Evolutionary conservation across 352 stramenopile species (phyloP), one percentile per base, ranked within the genome.

Genomic region (Phytopythium ostracodes): DNA sequence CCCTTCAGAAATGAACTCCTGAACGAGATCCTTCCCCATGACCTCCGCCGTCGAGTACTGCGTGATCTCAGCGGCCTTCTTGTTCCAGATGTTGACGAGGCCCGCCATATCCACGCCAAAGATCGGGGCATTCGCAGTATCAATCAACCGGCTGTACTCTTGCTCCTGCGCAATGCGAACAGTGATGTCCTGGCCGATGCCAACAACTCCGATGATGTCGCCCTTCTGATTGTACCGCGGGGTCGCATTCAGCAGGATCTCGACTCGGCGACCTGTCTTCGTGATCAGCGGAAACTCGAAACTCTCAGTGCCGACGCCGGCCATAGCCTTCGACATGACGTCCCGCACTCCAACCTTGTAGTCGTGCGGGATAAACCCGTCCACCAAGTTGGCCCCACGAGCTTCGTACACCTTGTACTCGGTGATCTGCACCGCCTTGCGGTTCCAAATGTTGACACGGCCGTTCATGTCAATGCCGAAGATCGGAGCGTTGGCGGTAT

Each of bases 351-450:
- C 72, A 9, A 63, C 63, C 15, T 84, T 77, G 58, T 89, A 89
- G 44, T 96, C 76, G 7, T 79, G 64, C 0, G 81, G 80, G 64
- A 98, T 97, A 63, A 98, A 97, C 35, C 88, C 78, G n/a, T 96
- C 76, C 14, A 98, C 88, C 7, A 98, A 65, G 9, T 87, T 84
- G 11, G 78, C 72, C 24, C 87, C 92, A 50, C 97, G 81, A 17
- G 94, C 93, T 63, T 98, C 93, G 8, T 91, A 67, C 35, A 92
- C 82, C 10, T 79, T 85, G 64, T 97, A 98, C 65, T 97, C 89
- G 2, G 91, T 98, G 49, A 94, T 94, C 18, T 88, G 85, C 2
- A 83, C 83, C 22, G 89, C 91, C 65, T 97, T 97, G 27, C 92
- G 77, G 65, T 98, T 96, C 88, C 87, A 96, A 60, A 92, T 92